Conservation (phyloP, 768 basidiomycete species). For the Coprinopsis marcescibilis region DNA sequence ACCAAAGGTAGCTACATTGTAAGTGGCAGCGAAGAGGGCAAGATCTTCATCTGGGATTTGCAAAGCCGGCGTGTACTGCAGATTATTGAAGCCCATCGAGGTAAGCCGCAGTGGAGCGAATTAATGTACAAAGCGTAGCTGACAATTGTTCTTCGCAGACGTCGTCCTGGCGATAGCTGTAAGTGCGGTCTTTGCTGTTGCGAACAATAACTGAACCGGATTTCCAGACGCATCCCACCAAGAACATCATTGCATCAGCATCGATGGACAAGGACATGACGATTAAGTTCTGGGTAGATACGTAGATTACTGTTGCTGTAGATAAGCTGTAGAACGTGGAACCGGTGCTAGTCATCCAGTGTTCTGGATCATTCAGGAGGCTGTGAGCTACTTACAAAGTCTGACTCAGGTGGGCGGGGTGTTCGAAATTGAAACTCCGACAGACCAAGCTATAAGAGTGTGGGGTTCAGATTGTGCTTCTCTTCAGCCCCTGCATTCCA, state of each 20-base stretch:
- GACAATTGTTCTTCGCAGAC: conserved; percentile 24
- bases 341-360: not conserved
- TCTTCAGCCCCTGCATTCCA: conserved; percentile 11
- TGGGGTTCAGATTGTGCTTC: conserved; percentile 7
- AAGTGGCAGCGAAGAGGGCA: conserved; percentile 87
- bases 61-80: conserved; percentile 76
- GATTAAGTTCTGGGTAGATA: conserved; percentile 76
- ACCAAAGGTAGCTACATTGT: conserved; percentile 64
- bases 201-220: not conserved
- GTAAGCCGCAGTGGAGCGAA: conserved; percentile 38
- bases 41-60: conserved; percentile 86
- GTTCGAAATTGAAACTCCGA: conserved; percentile 35
- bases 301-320: conserved; percentile 13
- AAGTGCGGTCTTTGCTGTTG: too few species aligned
- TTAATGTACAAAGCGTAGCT: not conserved
- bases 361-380: conserved; percentile 2
- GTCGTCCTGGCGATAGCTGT: conserved; percentile 79
- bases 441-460: conserved; percentile 28
- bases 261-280: conserved; percentile 84
- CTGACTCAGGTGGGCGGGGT: conserved; percentile 4
- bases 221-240: conserved; percentile 68
- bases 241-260: conserved; percentile 78
- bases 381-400: conserved; percentile 6
- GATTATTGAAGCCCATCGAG: conserved; percentile 73
- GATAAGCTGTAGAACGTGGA: not conserved